Evolutionary conservation across 495 filamentous ascomycete species (phyloP).

Genomic region (Annulohypoxylon moriforme): DNA sequence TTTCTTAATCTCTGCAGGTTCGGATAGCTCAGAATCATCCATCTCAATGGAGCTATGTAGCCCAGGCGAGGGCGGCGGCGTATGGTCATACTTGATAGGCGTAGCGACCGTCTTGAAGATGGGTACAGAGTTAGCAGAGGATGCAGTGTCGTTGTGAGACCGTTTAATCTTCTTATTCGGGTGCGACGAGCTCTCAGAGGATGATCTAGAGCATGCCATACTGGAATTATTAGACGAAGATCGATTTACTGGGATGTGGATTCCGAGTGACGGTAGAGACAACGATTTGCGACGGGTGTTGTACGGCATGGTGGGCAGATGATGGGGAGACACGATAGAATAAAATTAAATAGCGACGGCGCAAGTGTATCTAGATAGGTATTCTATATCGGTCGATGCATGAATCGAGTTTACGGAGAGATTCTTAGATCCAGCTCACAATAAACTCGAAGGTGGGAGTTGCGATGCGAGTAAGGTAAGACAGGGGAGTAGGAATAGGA

Average conservation of each 20-base stretch:
- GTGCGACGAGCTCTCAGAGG: conserved; percentile 66
- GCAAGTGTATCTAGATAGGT: conserved; percentile 42
- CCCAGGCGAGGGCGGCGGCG: conserved; percentile 87
- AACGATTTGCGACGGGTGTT: conserved; percentile 98
- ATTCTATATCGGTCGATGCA: conserved; percentile 44
- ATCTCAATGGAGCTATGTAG: conserved; percentile 56
- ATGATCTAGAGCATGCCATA: conserved; percentile 51
- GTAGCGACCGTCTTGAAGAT: conserved; percentile 49
- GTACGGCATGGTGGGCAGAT: conserved; percentile 86
- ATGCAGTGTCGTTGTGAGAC: conserved; percentile 57
- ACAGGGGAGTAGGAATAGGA: conserved; percentile 28
- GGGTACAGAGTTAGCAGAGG: conserved; percentile 57
- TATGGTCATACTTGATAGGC: conserved; percentile 69
- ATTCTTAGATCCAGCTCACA: conserved; percentile 37
- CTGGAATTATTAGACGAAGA: conserved; percentile 45
- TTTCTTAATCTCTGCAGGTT: conserved; percentile 55
- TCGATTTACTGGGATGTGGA: conserved; percentile 77
- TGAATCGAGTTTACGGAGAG: conserved; percentile 38
- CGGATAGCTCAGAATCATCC: conserved; percentile 48
- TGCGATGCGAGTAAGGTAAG: conserved; percentile 31
- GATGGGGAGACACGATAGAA: conserved; percentile 46
- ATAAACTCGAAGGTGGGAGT: conserved; percentile 21
- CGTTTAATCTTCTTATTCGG: conserved; percentile 89
- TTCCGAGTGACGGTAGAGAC: conserved; percentile 91
- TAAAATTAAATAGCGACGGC: conserved; percentile 29